A percentile compares a stretch with the other conserved stretches of the same genome.
Conservation (phyloP, 2,329 filamentous ascomycete genomes). For the Claviceps africana region DNA sequence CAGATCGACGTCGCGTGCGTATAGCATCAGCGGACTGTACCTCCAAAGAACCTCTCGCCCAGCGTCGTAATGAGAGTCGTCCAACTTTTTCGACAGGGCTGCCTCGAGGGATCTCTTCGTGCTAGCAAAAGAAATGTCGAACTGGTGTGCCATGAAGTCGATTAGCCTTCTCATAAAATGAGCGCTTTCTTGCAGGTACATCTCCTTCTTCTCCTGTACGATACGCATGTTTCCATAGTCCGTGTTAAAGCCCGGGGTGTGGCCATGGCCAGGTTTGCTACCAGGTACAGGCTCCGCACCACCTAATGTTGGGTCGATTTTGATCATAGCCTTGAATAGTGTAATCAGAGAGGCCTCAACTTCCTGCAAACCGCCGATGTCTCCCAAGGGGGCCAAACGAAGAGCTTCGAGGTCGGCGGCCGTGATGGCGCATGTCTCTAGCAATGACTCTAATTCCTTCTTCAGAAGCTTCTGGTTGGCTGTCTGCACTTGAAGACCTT, state of each 20-base stretch:
- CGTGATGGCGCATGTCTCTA: slow-evolving; percentile 84
- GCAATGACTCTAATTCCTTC: slow-evolving; percentile 74
- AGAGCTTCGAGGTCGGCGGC: slow-evolving; percentile 59
- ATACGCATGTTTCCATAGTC: slow-evolving; percentile 86
- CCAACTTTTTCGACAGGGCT: slow-evolving; percentile 50
- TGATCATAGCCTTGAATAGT: slow-evolving; percentile 83
- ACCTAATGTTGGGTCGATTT: slow-evolving; percentile 74
- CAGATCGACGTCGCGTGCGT: slow-evolving; percentile 71
- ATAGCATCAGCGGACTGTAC: slow-evolving; percentile 77
- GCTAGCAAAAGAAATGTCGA: slow-evolving; percentile 60
- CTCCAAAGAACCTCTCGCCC: slow-evolving; percentile 69
- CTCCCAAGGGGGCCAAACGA: slow-evolving; percentile 58
- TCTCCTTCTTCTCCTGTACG: slow-evolving; percentile 84
- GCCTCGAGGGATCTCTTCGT: slow-evolving; percentile 51
- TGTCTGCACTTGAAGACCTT: slow-evolving; percentile 92
- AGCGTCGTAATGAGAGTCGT: slow-evolving; percentile 54
- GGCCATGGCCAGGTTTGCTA: slow-evolving; percentile 29
- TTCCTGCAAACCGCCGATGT: slow-evolving; percentile 53
- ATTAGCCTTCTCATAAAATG: slow-evolving; percentile 67
- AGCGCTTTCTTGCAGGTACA: slow-evolving; percentile 64
- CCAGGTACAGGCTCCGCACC: slow-evolving; percentile 33
- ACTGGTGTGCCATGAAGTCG: slow-evolving; percentile 69
- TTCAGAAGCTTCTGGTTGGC: slow-evolving; percentile 92
- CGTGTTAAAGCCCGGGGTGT: slow-evolving; percentile 43
- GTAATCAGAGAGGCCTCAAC: slow-evolving; percentile 67